These are phyloP conservation scores for Smittium mucronatum DNA, from an alignment of 371 early-diverging fungal genomes.

Conservation along the genomic window DNA sequence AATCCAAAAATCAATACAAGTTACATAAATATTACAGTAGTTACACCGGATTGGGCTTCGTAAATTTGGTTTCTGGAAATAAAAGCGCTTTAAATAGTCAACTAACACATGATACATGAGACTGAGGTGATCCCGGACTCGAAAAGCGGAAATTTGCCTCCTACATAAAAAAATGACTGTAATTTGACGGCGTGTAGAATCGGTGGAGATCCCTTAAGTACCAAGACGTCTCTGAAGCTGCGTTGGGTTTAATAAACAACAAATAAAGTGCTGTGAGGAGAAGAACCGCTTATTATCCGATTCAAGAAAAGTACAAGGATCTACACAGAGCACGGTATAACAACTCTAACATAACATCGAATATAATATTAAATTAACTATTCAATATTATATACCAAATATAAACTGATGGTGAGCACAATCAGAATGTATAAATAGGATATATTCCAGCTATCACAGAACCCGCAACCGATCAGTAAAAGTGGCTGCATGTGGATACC, in stretches of 20 bases:
- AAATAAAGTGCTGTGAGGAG: not conserved
- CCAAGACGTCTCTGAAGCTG: not conserved
- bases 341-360: not conserved
- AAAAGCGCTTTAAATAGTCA: not conserved
- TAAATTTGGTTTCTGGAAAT: not conserved
- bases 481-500: not conserved
- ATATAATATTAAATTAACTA: not conserved
- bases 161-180: not conserved
- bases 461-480: not conserved
- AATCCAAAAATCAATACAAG: not conserved
- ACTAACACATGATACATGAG: not conserved
- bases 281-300: not conserved
- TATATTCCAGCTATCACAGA: not conserved
- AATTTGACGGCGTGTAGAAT: not conserved
- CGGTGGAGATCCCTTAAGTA: not conserved
- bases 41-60: not conserved
- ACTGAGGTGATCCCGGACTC: not conserved
- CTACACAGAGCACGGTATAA: not conserved
- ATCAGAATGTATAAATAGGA: not conserved
- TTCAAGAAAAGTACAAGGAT: not conserved
- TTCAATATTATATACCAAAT: not conserved
- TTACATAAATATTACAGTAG: not conserved
- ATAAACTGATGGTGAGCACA: not conserved
- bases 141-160: not conserved
- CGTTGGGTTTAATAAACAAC: not conserved